phyloP scores from a whole-genome alignment of 2,329 filamentous ascomycete genomes.

The Fusarium sp. region DNA sequence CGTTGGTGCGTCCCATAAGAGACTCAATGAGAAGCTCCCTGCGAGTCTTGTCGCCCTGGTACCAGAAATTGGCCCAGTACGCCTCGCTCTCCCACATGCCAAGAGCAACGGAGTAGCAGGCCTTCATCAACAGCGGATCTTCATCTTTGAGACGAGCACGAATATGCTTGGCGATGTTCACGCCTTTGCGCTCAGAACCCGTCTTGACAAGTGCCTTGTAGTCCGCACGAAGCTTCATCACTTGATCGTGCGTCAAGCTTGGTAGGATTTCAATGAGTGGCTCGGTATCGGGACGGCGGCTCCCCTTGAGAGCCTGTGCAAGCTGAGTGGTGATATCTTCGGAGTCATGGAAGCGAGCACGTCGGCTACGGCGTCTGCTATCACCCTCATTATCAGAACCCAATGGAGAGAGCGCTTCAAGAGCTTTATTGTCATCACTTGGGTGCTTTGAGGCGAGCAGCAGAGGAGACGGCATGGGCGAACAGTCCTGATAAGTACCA shows the following conservation, averaged over 20 bases:
- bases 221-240: slow-evolving; percentile 84
- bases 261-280: slow-evolving; percentile 86
- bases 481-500: slow-evolving; percentile 93
- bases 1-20: slow-evolving; percentile 88
- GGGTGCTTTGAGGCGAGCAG: slow-evolving; percentile 59
- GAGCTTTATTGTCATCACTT: slow-evolving; percentile 58
- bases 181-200: slow-evolving; percentile 75
- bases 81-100: slow-evolving; percentile 93
- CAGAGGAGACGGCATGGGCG: slow-evolving; percentile 90
- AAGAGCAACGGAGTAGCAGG: slow-evolving; percentile 87
- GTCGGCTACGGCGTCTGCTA: slow-evolving; percentile 60
- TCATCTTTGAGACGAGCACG: slow-evolving; percentile 78
- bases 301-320: slow-evolving; percentile 76
- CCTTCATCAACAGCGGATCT: slow-evolving; percentile 83
- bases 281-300: slow-evolving; percentile 71
- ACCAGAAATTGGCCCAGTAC: slow-evolving; percentile 99
- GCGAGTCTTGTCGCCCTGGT: slow-evolving; percentile 84
- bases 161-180: slow-evolving; percentile 88
- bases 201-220: slow-evolving; percentile 93
- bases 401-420: slow-evolving; percentile 63
- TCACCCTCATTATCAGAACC: slow-evolving; percentile 57
- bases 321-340: slow-evolving; percentile 80
- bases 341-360: slow-evolving; percentile 85
- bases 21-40: slow-evolving; percentile 92
- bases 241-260: slow-evolving; percentile 83